Evolutionary conservation across 1,139 yeast species (phyloP).

Genomic region (Magnusiomyces sp.): DNA sequence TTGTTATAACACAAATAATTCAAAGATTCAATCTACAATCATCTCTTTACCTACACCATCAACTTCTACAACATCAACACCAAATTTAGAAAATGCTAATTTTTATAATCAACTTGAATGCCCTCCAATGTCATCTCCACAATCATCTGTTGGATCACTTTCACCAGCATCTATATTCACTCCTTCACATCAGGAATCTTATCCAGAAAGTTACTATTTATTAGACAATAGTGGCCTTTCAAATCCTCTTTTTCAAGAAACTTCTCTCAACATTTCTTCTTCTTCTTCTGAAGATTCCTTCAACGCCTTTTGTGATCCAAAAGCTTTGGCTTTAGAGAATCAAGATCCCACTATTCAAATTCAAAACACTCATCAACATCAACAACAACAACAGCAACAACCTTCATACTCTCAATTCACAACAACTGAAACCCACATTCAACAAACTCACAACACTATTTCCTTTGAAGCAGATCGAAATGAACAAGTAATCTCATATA

Average conservation of each 20-base stretch:
- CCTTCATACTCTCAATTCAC: background rate
- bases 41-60: background rate
- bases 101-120: slow-evolving; percentile 1
- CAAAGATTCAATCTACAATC: background rate
- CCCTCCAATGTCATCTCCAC: slow-evolving; percentile 1
- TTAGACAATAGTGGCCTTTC: background rate
- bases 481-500: background rate
- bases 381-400: background rate
- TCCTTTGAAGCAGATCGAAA: background rate
- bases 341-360: background rate
- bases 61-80: background rate
- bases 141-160: slow-evolving; percentile 1
- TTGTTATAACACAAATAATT: background rate
- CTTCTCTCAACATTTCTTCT: background rate
- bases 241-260: background rate
- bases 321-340: slow-evolving; percentile 17
- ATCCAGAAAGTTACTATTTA: background rate
- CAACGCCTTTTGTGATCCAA: slow-evolving; percentile 20
- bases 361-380: background rate
- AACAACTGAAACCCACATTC: background rate
- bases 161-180: background rate
- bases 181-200: background rate
- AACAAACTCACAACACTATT: background rate
- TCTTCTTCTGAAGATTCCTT: slow-evolving; percentile 1
- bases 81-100: background rate